Base-by-base conservation (phyloP, 768 basidiomycete genomes). In the Russula virescens region DNA sequence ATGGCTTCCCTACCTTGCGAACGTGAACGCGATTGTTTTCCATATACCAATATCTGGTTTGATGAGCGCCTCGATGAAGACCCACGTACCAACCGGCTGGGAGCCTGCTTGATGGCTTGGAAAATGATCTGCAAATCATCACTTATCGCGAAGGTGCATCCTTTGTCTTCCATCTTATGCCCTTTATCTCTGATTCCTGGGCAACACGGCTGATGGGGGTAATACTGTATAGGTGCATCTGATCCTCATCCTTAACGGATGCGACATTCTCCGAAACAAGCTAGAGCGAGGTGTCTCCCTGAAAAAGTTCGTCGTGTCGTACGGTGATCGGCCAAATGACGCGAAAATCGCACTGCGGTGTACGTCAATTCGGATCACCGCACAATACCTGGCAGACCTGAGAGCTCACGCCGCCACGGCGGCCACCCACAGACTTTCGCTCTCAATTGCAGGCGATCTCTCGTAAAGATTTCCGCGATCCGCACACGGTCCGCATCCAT, bases 1-100 rank as follows among this genome's bases (percentile, higher is more conserved):
- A 55, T 92, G 89, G 90, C 84, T 83, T 69, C 83, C 87, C 3
- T 91, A 86, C 72, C 91, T 92, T 64, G 88, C 90, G 65, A 86
- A 90, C 71, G 80, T 87, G 58, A 83, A 90, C 73, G 84, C 90
- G 2, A 89, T 93, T 71, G 89, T 93, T 67, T 93, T 92, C 74
- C 81, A 91, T 43, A 87, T 86, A 73, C 76, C 79, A 65, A 85
- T 94, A 68, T 89, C 87, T 31, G 86, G 56, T 93, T 92, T 70
- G 87, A 93, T 69, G 88, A 93, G 71, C 80, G 79, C 52, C 77
- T 92, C 0, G 84, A 84, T 10, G 91, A 91, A 73, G 82, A 91
- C 68, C 79, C 77, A 8, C 74, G 73, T 0, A 81, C 91, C 46
- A 92, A 91, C 71, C 82, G 89, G 10, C 18, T 55, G 34, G 13